phyloP scores from a whole-genome alignment of 1,139 yeast species.

The Geotrichum europaeum region DNA sequence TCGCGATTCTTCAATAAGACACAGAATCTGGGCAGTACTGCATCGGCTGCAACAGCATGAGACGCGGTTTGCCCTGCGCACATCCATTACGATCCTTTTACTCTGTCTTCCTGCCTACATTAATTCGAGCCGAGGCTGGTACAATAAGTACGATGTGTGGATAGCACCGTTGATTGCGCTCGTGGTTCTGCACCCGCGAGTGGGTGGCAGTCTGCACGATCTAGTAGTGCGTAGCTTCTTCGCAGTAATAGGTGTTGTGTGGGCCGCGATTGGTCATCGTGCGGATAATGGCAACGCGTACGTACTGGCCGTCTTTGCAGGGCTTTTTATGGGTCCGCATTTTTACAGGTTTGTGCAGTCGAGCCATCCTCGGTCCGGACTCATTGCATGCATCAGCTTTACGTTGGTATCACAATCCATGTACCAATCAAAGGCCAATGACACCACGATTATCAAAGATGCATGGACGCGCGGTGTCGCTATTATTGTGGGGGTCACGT shows the following conservation, averaged over 20 bases:
- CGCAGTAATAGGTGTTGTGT: conserved; percentile 40
- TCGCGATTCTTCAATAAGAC: conserved; percentile 18
- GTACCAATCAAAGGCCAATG: conserved; percentile 18
- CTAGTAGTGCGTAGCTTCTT: conserved; percentile 34
- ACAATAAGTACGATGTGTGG: conserved; percentile 39
- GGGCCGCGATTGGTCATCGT: conserved; percentile 44
- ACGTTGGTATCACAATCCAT: conserved; percentile 37
- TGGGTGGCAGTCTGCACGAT: conserved; percentile 40
- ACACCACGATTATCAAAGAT: conserved; percentile 20
- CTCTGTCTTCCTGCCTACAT: conserved; percentile 44
- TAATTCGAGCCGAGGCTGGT: conserved; percentile 39
- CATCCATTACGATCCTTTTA: conserved; percentile 36
- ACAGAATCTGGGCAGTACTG: conserved; percentile 37
- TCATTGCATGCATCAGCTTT: conserved; percentile 39
- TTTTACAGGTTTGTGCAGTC: conserved; percentile 35
- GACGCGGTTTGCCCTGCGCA: conserved; percentile 41
- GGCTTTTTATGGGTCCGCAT: conserved; percentile 34
- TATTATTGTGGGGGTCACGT: conserved; percentile 37
- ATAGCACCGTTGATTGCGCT: conserved; percentile 41
- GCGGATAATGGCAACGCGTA: conserved; percentile 38
- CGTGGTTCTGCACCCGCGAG: conserved; percentile 40
- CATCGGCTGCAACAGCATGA: conserved; percentile 36
- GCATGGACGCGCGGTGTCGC: conserved; percentile 41
- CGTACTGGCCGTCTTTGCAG: conserved; percentile 40
- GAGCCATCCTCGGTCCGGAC: conserved; percentile 39